phyloP scores from a whole-genome alignment of 176 grass and related monocot species.

The Panicum miliaceum region DNA sequence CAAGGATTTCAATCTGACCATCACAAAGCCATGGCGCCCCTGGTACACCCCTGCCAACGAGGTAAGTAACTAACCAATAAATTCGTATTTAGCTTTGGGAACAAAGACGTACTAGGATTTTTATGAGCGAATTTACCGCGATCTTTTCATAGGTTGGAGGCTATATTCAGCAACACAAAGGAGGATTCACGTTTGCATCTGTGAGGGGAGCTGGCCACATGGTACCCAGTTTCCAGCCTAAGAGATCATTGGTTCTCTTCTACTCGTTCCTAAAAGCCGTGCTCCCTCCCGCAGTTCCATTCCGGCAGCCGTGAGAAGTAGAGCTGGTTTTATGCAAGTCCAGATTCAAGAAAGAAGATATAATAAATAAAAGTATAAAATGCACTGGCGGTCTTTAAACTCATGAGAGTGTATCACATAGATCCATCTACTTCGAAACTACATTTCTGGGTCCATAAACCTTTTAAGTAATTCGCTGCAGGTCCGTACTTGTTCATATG shows the following conservation, averaged over 20 bases:
- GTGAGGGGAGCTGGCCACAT: conserved; percentile 53
- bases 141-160: conserved; percentile 40
- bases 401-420: too few species aligned
- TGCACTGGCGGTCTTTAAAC: too few species aligned
- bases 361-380: neutral
- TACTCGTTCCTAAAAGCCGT: conserved; percentile 47
- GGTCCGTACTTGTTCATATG: too few species aligned
- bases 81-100: neutral
- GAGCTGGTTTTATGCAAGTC: neutral
- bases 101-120: neutral
- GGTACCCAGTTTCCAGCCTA: conserved; percentile 48
- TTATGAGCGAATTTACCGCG: neutral
- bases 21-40: conserved; percentile 50
- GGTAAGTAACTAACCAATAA: neutral
- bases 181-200: conserved; percentile 42
- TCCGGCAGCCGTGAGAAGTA: conserved; percentile 19
- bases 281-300: conserved; percentile 36
- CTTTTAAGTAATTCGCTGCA: too few species aligned
- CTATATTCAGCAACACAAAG: conserved; percentile 39
- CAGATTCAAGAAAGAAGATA: neutral
- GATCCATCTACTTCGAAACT: too few species aligned
- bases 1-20: conserved; percentile 39
- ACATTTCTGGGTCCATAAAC: too few species aligned
- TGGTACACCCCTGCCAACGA: conserved; percentile 55
- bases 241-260: conserved; percentile 45